Evolutionary conservation across 148 eudicot genomes (phyloP), one percentile per base, ranked within the genome.

Genomic region (Rhododendron williamsianum): DNA sequence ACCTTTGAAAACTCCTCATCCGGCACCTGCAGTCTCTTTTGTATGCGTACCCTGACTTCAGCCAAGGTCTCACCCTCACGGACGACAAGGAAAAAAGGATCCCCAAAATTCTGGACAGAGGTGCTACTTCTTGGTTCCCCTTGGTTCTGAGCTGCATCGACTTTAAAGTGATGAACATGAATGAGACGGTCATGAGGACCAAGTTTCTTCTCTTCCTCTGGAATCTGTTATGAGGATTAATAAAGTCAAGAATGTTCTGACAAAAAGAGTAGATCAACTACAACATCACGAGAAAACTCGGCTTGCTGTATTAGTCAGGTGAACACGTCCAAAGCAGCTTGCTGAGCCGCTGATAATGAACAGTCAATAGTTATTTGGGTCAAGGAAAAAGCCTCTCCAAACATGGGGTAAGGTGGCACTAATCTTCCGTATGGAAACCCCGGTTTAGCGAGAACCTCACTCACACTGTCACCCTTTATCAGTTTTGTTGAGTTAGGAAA

Each of bases 1-100:
- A 97, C 99, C 96, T 97, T 95, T 7, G 98, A 91, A 86, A 95
- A 97, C 69, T 95, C 99, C 83, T 95, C 99, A 88, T 94, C 95
- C 15, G 93, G 87, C 86, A 94, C 94, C 81, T 84, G 93, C 88
- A 97, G 86, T 85, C 92, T 97, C 89, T 97, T 93, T 78, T 97
- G 98, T 85, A 95, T 87, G 48, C 96, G 91, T 56, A 81, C 87
- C 88, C 93, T 97, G 74, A 97, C 88, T 54, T 97, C 95, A 82
- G 94, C 93, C 85, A 97, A 88, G 3, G 98, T 92, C 86, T 97
- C 99, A 35, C 93, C 94, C 86, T 97, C 98, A 78, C 86, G 98
- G 78, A 95, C 91, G 77, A 94, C 93, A 87, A 97, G 87, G 87
- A 95, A 92, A 81, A 97, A 97, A 6, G 99, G 99, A 41, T 97